Conservation (phyloP, 345 rosid genomes). For the Gossypium bickii region DNA sequence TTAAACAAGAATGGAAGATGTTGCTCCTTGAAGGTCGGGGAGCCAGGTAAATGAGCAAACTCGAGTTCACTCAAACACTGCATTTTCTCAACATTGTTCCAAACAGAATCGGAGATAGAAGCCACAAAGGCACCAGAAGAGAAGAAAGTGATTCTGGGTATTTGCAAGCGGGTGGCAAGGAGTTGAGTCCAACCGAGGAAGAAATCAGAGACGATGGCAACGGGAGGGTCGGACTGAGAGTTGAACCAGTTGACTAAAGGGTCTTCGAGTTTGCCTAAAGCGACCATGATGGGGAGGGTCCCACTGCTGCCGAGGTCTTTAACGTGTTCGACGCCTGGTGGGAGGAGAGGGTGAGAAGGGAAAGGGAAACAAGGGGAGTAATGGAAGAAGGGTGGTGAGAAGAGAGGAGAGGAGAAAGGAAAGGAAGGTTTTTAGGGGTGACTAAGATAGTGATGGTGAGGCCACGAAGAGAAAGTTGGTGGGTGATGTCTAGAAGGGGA, state of each 20-base stretch:
- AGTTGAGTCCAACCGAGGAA: conserved; percentile 69
- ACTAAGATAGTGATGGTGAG: conserved; percentile 41
- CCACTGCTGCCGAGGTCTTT: conserved; percentile 41
- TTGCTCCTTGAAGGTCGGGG: conserved; percentile 38
- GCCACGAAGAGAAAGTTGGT: conserved; percentile 38
- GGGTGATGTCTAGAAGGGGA: conserved; percentile 50
- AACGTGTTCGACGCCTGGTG: conserved; percentile 52
- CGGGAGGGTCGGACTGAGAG: conserved; percentile 55
- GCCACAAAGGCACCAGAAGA: conserved; percentile 33
- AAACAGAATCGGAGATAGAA: conserved; percentile 25
- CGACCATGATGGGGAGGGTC: conserved; percentile 32
- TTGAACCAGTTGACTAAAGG: conserved; percentile 44
- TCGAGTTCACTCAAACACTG: conserved; percentile 20
- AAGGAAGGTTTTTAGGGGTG: conserved; percentile 51
- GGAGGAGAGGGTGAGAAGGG: conserved; percentile 51
- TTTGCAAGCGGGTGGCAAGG: conserved; percentile 30
- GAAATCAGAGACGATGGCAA: conserved; percentile 66
- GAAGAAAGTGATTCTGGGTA: conserved; percentile 51
- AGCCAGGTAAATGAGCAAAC: conserved; percentile 41
- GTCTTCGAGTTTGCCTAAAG: conserved; percentile 14
- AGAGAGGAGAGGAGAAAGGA: conserved; percentile 44
- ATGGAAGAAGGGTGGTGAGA: conserved; percentile 27
- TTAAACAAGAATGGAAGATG: conserved; percentile 46
- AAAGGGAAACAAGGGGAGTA: conserved; percentile 35
- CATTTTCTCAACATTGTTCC: conserved; percentile 20